phyloP scores from a whole-genome alignment of 2,329 filamentous ascomycete genomes.

The Colletotrichum godetiae region DNA sequence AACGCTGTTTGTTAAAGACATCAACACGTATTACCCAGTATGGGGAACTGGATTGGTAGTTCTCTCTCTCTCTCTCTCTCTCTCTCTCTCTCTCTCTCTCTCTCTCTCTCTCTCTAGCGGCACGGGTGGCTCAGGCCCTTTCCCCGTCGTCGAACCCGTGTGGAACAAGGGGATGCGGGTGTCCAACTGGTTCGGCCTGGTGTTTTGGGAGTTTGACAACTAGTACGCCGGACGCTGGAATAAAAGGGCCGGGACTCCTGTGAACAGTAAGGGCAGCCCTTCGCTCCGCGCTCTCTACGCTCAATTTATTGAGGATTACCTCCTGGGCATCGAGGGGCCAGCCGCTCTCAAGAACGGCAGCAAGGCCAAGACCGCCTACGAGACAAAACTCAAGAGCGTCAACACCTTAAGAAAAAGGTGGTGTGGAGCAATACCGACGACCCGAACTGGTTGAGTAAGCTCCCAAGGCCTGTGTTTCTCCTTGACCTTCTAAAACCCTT shows the following conservation, averaged over 20 bases:
- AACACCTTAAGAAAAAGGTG: background rate
- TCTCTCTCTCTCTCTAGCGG: background rate
- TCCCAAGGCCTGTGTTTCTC: background rate
- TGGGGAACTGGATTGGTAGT: background rate
- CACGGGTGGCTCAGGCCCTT: too few species aligned
- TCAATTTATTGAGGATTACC: background rate
- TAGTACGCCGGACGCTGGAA: background rate
- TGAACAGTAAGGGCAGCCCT: background rate
- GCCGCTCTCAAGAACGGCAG: background rate
- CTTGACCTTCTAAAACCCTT: background rate
- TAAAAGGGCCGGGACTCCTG: background rate
- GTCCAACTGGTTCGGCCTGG: conserved; percentile 28
- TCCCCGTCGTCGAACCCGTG: background rate
- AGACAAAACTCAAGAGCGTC: background rate
- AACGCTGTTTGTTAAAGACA: background rate
- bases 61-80: background rate
- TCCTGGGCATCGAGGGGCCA: background rate
- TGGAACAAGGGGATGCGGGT: conserved; percentile 28
- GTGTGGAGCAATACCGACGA: background rate
- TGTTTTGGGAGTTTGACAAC: conserved; percentile 8
- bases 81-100: too few species aligned
- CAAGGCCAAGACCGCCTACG: background rate
- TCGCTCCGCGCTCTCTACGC: conserved; percentile 14
- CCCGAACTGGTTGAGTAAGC: background rate
- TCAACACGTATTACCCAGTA: background rate